Evolutionary conservation across 148 eudicot genomes (phyloP).

Genomic region (Rheum nobile): DNA sequence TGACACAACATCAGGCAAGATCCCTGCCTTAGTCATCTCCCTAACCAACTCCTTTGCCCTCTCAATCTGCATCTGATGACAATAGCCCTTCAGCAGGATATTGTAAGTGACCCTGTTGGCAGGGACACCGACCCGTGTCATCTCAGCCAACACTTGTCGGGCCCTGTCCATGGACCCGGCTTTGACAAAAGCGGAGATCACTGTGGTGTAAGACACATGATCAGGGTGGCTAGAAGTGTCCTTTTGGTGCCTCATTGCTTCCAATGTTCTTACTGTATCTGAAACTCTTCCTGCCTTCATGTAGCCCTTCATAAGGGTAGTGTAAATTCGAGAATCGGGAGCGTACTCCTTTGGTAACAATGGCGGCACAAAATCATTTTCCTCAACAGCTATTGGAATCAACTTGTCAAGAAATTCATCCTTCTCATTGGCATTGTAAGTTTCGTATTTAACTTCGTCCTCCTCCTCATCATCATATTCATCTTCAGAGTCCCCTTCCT

Average conservation of each 20-base stretch:
- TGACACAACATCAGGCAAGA: conserved; percentile 84
- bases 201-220: conserved; percentile 84
- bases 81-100: conserved; percentile 81
- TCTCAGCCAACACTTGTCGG: conserved; percentile 59
- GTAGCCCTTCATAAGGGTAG: conserved; percentile 95
- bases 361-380: conserved; percentile 32
- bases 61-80: conserved; percentile 75
- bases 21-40: conserved; percentile 52
- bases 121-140: conserved; percentile 51
- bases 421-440: background rate
- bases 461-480: conserved; percentile 10
- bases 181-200: conserved; percentile 73
- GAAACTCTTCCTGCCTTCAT: conserved; percentile 76
- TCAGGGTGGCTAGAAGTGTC: conserved; percentile 73
- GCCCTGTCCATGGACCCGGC: conserved; percentile 80
- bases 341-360: conserved; percentile 39
- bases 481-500: conserved; percentile 5
- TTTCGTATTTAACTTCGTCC: conserved; percentile 5
- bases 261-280: conserved; percentile 74
- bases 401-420: conserved; percentile 40
- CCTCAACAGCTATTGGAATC: conserved; percentile 31
- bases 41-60: conserved; percentile 55
- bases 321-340: conserved; percentile 74
- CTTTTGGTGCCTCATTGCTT: conserved; percentile 80
- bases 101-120: conserved; percentile 81